Conservation (phyloP, 768 basidiomycete species). For the Amyloporia xantha region DNA sequence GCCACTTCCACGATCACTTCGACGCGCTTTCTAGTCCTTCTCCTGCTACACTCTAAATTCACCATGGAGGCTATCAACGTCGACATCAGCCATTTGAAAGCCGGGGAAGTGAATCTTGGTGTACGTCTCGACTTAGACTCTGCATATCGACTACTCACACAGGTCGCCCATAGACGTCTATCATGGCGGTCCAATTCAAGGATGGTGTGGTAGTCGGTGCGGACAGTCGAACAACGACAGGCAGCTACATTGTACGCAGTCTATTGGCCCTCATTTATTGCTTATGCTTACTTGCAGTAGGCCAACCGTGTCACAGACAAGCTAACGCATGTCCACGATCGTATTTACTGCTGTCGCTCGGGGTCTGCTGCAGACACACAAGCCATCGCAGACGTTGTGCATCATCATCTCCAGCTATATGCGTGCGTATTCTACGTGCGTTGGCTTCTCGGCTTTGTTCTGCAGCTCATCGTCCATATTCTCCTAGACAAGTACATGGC, state of each 20-base stretch:
- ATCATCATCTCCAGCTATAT: slow-evolving; percentile 73
- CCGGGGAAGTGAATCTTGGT: slow-evolving; percentile 94
- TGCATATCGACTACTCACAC: neutral
- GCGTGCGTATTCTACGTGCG: slow-evolving; percentile 38
- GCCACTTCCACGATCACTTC: slow-evolving; percentile 8
- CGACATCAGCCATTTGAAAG: slow-evolving; percentile 84
- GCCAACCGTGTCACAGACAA: slow-evolving; percentile 99
- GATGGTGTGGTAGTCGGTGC: slow-evolving; percentile 95
- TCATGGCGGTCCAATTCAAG: slow-evolving; percentile 98
- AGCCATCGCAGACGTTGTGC: slow-evolving; percentile 88
- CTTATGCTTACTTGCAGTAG: slow-evolving; percentile 31
- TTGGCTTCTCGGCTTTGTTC: neutral
- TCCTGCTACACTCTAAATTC: slow-evolving; percentile 33
- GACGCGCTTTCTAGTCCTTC: slow-evolving; percentile 14
- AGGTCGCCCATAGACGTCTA: slow-evolving; percentile 66
- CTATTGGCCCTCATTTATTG: neutral
- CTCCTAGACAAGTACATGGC: slow-evolving; percentile 47
- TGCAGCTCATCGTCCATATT: neutral
- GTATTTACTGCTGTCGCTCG: slow-evolving; percentile 98
- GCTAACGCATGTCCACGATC: slow-evolving; percentile 92
- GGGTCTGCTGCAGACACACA: slow-evolving; percentile 98
- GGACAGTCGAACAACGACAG: slow-evolving; percentile 95
- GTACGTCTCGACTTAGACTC: slow-evolving; percentile 40
- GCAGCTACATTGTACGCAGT: slow-evolving; percentile 81
- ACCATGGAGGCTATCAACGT: slow-evolving; percentile 56